phyloP scores from a whole-genome alignment of 805 yeast genomes.

The Metschnikowia similis region DNA sequence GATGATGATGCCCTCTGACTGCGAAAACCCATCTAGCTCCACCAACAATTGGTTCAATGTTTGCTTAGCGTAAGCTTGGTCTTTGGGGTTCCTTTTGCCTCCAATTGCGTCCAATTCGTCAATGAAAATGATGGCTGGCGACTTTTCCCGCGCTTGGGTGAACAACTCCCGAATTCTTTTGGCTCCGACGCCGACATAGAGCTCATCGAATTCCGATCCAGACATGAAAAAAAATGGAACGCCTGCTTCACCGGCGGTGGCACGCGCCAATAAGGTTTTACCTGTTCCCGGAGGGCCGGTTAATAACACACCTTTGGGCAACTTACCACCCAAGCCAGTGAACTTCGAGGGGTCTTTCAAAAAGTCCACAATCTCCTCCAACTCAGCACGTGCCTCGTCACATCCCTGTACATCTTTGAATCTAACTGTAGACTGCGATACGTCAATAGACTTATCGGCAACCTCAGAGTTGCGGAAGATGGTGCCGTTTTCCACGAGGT shows the following conservation, averaged over 20 bases:
- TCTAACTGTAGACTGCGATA: conserved; percentile 77
- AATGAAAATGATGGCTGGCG: conserved; percentile 95
- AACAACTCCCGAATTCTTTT: conserved; percentile 94
- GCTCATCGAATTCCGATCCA: conserved; percentile 96
- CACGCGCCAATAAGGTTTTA: conserved; percentile 92
- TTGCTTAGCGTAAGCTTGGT: conserved; percentile 97
- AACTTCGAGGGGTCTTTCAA: conserved; percentile 93
- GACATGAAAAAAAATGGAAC: conserved; percentile 98
- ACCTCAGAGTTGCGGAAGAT: conserved; percentile 70
- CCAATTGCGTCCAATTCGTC: conserved; percentile 99
- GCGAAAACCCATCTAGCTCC: conserved; percentile 93
- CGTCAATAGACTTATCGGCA: conserved; percentile 76
- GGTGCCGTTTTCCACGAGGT: conserved; percentile 77
- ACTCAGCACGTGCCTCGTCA: conserved; percentile 96
- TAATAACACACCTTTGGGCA: conserved; percentile 93
- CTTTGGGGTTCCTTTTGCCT: conserved; percentile 94
- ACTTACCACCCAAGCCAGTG: conserved; percentile 94
- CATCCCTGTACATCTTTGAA: conserved; percentile 95
- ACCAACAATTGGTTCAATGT: conserved; percentile 93
- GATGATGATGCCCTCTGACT: conserved; percentile 86
- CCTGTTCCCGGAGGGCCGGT: conserved; percentile 99
- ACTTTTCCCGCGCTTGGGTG: conserved; percentile 86
- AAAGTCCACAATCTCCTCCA: conserved; percentile 97
- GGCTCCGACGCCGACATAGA: conserved; percentile 99
- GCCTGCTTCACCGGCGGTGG: conserved; percentile 99